Base-by-base conservation (phyloP, 306 rosid species). In the Bauhinia variegata region DNA sequence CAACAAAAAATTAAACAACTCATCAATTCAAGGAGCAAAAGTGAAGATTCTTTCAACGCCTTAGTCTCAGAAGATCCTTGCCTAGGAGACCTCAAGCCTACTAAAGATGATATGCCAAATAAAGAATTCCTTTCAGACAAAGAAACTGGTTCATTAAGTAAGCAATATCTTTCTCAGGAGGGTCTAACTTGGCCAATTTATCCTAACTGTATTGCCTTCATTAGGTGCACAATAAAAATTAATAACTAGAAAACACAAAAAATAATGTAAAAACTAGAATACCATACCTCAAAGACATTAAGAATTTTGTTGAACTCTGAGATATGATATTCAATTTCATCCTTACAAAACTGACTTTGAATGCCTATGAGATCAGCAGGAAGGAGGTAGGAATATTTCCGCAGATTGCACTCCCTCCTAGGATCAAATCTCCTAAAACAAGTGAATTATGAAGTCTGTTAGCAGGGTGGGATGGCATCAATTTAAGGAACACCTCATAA, bases 281-380 rank as follows among this genome's bases (percentile, higher is more conserved):
- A 60, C 54, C 59, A 57, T 64, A 90, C 97, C 97, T 89, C 88
- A 4, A 93, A 93, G 67, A 74, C 73, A 37, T 61, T 73, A 49
- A 93, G 76, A 84, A 86, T 81, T 53, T 74, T 68, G 71, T 86
- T 93, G 85, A 93, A 93, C 60, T 93, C 96, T 0, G 86, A 82
- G 32, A 93, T 75, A 78, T 89, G 98, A 64, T 59, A 54, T 78
- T 79, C 85, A 72, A 83, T 75, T 81, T 86, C 95, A 53, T 77
- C 76, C 55, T 78, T 4, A 11, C 68, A 81, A 46, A 85, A 80
- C 65, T 86, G 71, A 67, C 85, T 81, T 67, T 73, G 76, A 71
- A 93, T 86, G 71, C 98, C 98, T 77, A 93, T 86, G 70, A 86
- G 73, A 56, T 88, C 83, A 51, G 95, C 91, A 51, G 96, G 98